Conservation (phyloP, 306 rosid genomes). For the Lagenaria siceraria region DNA sequence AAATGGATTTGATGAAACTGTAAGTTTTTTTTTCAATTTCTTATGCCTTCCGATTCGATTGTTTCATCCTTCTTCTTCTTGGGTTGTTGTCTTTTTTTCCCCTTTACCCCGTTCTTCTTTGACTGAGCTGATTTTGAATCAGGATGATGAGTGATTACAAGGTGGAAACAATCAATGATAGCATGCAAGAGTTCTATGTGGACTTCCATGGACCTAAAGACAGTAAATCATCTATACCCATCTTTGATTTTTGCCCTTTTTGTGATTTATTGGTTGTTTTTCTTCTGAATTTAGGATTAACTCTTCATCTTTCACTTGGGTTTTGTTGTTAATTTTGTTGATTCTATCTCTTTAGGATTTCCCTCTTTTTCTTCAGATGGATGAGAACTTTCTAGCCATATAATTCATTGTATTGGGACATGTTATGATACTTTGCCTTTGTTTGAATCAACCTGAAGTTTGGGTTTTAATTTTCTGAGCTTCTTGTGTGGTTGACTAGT, state of each 20-base stretch:
- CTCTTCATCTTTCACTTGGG: not conserved
- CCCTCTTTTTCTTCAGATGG: too few species aligned
- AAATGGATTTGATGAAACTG: conserved; percentile 94
- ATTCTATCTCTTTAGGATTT: not conserved
- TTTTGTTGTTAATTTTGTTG: not conserved
- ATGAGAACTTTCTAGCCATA: too few species aligned
- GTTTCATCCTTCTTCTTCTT: not conserved
- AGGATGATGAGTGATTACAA: conserved; percentile 94
- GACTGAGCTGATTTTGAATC: conserved; percentile 16
- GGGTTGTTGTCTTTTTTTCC: not conserved
- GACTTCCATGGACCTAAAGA: conserved; percentile 77
- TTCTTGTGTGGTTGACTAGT: not conserved
- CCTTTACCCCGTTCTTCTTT: conserved; percentile 8
- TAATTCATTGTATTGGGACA: not conserved
- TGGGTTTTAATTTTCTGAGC: not conserved
- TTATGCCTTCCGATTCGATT: not conserved
- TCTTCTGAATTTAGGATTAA: not conserved
- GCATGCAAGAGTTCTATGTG: conserved; percentile 66
- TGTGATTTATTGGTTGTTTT: not conserved
- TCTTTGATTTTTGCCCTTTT: not conserved
- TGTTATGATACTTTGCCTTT: not conserved
- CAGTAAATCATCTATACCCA: conserved; percentile 35
- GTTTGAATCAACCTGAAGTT: not conserved
- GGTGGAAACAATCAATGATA: conserved; percentile 70
- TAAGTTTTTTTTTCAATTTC: conserved; percentile 6